phyloP scores from a whole-genome alignment of 768 basidiomycete genomes.

The Psilocybe sp. region DNA sequence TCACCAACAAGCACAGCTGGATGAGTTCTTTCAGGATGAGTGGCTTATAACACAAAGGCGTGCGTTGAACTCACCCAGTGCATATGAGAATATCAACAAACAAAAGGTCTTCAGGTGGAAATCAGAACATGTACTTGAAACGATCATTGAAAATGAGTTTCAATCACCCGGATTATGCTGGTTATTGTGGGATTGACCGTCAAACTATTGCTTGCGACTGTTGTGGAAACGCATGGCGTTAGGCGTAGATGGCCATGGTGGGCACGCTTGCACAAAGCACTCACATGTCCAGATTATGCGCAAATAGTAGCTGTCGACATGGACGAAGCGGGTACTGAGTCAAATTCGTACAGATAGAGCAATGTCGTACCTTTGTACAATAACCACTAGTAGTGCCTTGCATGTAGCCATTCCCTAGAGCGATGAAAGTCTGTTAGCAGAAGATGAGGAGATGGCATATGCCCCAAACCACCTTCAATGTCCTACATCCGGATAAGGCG shows the following conservation, averaged over 20 bases:
- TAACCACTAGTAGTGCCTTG: slow-evolving; percentile 2
- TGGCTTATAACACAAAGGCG: too few species aligned
- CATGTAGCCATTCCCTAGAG: slow-evolving; percentile 3
- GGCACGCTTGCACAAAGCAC: neutral
- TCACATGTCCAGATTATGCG: slow-evolving; percentile 6
- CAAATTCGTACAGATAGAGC: neutral
- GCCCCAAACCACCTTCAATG: slow-evolving; percentile 6
- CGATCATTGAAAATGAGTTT: too few species aligned
- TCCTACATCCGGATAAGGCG: neutral
- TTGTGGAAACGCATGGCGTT: neutral
- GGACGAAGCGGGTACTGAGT: neutral
- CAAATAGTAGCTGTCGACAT: slow-evolving; percentile 1
- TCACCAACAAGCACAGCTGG: slow-evolving; percentile 1
- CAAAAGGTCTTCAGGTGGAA: too few species aligned
- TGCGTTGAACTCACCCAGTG: too few species aligned
- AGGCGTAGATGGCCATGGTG: too few species aligned
- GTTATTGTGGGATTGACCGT: too few species aligned
- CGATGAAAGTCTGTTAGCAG: neutral
- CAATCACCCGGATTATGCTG: too few species aligned
- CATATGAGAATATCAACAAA: too few species aligned
- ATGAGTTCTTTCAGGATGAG: neutral
- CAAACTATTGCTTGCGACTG: neutral
- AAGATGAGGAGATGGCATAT: neutral
- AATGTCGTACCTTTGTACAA: slow-evolving; percentile 1
- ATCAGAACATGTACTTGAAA: too few species aligned